phyloP scores from a whole-genome alignment of 139 green algal genomes.

The Eudorina sp. region DNA sequence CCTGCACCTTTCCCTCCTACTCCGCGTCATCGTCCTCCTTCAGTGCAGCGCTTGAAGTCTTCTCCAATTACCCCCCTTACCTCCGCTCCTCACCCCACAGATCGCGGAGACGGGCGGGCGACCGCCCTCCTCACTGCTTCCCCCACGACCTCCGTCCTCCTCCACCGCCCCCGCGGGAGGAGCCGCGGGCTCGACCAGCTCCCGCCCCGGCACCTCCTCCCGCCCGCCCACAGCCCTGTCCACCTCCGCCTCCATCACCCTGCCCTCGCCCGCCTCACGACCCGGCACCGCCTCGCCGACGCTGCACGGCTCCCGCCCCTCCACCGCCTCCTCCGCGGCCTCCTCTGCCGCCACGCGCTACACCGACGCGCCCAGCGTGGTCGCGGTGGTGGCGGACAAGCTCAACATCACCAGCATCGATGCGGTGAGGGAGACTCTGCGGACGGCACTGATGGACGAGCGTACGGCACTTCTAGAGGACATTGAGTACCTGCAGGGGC shows the following conservation, averaged over 20 bases:
- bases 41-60: too few relatives aligned
- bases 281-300: constrained; percentile 30
- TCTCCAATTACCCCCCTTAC: too few relatives aligned
- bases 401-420: constrained; percentile 61
- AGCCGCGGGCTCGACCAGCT: too few relatives aligned
- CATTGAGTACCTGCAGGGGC: constrained; percentile 56
- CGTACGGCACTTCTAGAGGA: constrained; percentile 54
- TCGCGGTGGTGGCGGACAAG: constrained; percentile 40
- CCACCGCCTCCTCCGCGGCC: constrained; percentile 15
- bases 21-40: too few relatives aligned
- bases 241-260: constrained; percentile 23
- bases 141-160: constrained; percentile 30
- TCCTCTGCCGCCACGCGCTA: constrained; percentile 17
- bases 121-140: constrained; percentile 8
- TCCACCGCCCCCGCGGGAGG: neutral
- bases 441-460: constrained; percentile 50
- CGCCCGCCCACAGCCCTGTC: constrained; percentile 16
- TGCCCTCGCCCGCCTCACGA: neutral
- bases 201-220: constrained; percentile 35
- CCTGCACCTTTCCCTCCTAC: too few relatives aligned
- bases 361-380: constrained; percentile 39
- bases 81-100: neutral
- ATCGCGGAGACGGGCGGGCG: neutral
- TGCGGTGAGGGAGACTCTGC: constrained; percentile 42
- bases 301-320: constrained; percentile 2